Percentiles rank a stretch among this genome's conserved stretches.
Evolutionary conservation across 2,329 filamentous ascomycete genomes (phyloP).

Genomic region (Xylaria digitata): DNA sequence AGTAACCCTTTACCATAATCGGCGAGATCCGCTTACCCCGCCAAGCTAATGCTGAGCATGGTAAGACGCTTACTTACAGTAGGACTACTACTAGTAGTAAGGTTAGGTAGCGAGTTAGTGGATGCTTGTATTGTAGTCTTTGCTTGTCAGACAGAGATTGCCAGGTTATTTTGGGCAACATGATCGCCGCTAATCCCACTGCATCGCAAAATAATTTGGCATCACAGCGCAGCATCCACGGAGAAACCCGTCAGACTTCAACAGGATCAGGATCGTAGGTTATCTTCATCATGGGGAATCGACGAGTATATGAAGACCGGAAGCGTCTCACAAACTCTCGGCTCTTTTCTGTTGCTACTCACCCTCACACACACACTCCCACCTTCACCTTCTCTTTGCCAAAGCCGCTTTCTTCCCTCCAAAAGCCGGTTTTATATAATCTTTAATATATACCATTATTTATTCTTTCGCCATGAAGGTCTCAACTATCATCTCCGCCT

Average conservation of each 20-base stretch:
- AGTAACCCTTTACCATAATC: neutral
- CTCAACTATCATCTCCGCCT: conserved; percentile 29
- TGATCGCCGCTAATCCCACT: neutral
- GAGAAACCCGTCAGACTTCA: neutral
- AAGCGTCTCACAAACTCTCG: neutral
- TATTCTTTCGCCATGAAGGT: conserved; percentile 32
- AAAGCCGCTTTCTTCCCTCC: neutral
- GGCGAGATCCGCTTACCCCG: neutral
- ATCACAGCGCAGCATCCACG: neutral
- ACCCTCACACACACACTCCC: too few relatives aligned
- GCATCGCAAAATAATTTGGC: neutral
- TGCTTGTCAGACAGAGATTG: neutral
- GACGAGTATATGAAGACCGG: conserved; percentile 19
- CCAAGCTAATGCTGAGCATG: conserved; percentile 2
- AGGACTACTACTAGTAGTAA: too few relatives aligned
- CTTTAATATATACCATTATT: neutral
- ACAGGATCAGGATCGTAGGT: neutral
- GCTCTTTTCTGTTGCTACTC: too few relatives aligned
- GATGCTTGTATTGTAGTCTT: neutral
- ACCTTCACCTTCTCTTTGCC: too few relatives aligned
- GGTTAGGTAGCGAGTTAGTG: too few relatives aligned
- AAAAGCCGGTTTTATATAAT: conserved; percentile 1
- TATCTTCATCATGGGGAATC: neutral
- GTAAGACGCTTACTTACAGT: neutral
- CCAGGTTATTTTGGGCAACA: neutral